These are phyloP conservation scores for Tillandsia leiboldiana DNA, from an alignment of 176 grass and related monocot species.

Conservation along the genomic window DNA sequence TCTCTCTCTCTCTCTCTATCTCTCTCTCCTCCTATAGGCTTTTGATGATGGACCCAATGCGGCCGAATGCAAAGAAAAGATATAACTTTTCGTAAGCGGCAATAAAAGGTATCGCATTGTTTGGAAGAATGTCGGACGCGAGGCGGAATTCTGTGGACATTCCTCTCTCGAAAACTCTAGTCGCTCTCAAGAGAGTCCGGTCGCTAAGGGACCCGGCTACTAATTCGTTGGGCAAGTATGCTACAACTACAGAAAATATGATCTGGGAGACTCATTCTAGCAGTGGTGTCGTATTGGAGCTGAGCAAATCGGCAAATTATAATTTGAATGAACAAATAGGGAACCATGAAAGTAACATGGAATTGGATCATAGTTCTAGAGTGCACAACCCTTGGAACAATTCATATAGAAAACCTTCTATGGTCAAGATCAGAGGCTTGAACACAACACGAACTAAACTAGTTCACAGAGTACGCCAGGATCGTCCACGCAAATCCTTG, in stretches of 20 bases:
- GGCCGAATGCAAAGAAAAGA: neutral
- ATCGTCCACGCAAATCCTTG: no score
- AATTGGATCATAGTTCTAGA: slow-evolving; percentile 44
- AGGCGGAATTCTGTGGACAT: slow-evolving; percentile 72
- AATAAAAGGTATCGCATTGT: neutral
- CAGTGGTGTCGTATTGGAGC: slow-evolving; percentile 35
- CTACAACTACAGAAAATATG: slow-evolving; percentile 42
- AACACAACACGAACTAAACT: no score
- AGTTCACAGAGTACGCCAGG: no score
- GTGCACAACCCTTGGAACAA: slow-evolving; percentile 32
- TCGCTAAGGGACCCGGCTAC: slow-evolving; percentile 82
- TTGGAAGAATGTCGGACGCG: slow-evolving; percentile 48
- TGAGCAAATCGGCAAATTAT: slow-evolving; percentile 35
- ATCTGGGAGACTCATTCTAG: slow-evolving; percentile 69
- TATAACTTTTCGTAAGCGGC: slow-evolving; percentile 1
- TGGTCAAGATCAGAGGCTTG: no score
- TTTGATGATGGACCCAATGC: neutral
- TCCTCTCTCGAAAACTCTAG: slow-evolving; percentile 87
- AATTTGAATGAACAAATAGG: slow-evolving; percentile 45
- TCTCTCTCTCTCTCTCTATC: no score
- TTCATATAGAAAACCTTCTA: no score
- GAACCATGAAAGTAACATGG: slow-evolving; percentile 43
- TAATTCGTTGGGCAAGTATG: slow-evolving; percentile 66
- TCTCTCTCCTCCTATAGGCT: neutral
- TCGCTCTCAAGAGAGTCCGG: slow-evolving; percentile 82